Evolutionary conservation across 768 basidiomycete species (phyloP).

Genomic region (Leccinum subtestaceum): DNA sequence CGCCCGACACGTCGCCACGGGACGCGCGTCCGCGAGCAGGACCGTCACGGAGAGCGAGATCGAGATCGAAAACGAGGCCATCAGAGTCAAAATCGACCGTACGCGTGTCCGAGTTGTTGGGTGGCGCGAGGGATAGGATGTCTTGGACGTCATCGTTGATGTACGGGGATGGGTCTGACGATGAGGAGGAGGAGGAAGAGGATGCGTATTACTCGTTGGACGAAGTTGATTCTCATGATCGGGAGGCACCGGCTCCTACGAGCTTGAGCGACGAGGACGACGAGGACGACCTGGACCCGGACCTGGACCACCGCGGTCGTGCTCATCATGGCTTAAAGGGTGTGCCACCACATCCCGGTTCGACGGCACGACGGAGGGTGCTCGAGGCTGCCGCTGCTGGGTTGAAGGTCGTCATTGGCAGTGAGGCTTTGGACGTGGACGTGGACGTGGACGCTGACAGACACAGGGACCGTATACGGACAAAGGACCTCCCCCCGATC

Average conservation of each 20-base stretch:
- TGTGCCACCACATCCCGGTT: background rate
- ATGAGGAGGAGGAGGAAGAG: conserved; percentile 26
- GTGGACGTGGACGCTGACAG: conserved; percentile 1
- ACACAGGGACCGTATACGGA: conserved; percentile 23
- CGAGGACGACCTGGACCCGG: background rate
- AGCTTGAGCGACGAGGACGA: background rate
- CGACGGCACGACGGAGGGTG: conserved; percentile 57
- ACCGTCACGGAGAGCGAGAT: background rate
- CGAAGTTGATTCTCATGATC: conserved; percentile 41
- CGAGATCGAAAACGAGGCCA: background rate
- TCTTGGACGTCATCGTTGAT: conserved; percentile 3
- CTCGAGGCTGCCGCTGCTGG: conserved; percentile 72
- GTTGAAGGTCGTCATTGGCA: conserved; percentile 57
- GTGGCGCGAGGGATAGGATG: background rate
- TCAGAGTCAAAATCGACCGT: background rate
- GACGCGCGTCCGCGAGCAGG: conserved; percentile 4
- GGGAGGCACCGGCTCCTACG: background rate
- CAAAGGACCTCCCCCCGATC: conserved; percentile 55
- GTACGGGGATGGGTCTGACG: background rate
- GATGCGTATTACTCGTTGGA: conserved; percentile 34
- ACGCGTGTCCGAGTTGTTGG: conserved; percentile 5
- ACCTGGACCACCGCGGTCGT: background rate
- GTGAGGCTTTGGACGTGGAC: background rate
- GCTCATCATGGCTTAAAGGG: background rate
- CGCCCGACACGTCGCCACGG: conserved; percentile 22